These are phyloP conservation scores for Houttuynia cordata DNA, from an alignment of 164 flowering plant genomes.

Conservation along the genomic window DNA sequence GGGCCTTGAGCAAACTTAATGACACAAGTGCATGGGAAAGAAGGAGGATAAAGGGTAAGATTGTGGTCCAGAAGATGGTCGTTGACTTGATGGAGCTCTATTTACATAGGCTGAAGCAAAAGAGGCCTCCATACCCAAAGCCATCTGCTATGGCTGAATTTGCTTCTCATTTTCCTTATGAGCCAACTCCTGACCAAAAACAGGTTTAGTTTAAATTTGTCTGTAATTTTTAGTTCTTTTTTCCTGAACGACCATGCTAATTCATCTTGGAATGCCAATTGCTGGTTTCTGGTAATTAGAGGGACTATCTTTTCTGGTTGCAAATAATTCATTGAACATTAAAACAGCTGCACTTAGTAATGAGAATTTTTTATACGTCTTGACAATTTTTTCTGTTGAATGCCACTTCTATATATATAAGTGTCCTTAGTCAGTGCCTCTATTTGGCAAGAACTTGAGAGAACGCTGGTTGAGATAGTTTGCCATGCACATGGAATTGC, in stretches of 20 bases:
- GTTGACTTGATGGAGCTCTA: constrained; percentile 96
- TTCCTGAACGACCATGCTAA: background rate
- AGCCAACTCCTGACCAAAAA: constrained; percentile 89
- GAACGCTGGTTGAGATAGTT: too few relatives aligned
- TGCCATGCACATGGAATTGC: too few relatives aligned
- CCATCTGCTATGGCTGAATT: constrained; percentile 44
- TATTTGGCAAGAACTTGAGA: background rate
- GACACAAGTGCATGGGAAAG: constrained; percentile 85
- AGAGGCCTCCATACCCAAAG: constrained; percentile 75
- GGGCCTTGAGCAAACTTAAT: constrained; percentile 67
- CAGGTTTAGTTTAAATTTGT: constrained; percentile 30
- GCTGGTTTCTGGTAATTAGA: too few relatives aligned
- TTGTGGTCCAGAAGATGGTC: constrained; percentile 95
- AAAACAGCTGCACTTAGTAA: too few relatives aligned
- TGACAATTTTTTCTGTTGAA: background rate
- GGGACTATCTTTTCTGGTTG: too few relatives aligned
- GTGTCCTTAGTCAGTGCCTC: background rate
- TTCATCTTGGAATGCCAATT: too few relatives aligned
- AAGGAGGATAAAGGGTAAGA: constrained; percentile 83
- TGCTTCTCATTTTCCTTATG: constrained; percentile 62
- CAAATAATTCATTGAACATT: too few relatives aligned
- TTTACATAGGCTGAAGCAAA: constrained; percentile 77
- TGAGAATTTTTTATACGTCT: background rate
- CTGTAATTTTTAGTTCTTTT: background rate
- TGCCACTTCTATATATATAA: background rate